phyloP scores from a whole-genome alignment of 73 alveolate genomes.

The Diophrys sp. region DNA sequence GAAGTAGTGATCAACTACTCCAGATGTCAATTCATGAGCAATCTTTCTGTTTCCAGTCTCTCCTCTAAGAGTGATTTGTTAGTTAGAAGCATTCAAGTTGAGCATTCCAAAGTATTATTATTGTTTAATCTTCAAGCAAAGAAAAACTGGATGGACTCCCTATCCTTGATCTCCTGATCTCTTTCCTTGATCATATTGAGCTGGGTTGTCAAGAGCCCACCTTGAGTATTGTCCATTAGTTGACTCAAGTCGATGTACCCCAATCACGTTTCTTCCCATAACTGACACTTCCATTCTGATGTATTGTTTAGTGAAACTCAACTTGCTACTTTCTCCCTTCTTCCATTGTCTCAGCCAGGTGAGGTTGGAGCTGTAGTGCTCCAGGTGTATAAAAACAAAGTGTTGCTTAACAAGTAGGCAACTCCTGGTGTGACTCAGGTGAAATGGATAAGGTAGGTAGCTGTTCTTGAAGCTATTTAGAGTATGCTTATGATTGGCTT shows the following conservation, averaged over 20 bases:
- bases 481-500: no score
- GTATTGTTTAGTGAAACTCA: no score
- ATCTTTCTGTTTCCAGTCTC: conserved; percentile 26
- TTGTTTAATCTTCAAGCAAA: conserved; percentile 24
- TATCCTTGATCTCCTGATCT: conserved; percentile 52
- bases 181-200: conserved; percentile 62
- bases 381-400: no score
- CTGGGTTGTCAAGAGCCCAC: conserved; percentile 57
- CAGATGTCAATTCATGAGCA: conserved; percentile 36
- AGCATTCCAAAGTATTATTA: conserved; percentile 35
- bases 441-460: no score
- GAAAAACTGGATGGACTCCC: conserved; percentile 67
- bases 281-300: neutral
- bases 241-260: conserved; percentile 9
- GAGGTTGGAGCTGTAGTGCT: no score
- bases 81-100: conserved; percentile 45
- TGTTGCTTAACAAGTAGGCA: no score
- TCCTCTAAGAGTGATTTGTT: conserved; percentile 30
- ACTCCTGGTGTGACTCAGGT: no score
- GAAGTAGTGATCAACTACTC: conserved; percentile 64
- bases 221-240: conserved; percentile 14
- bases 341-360: no score
- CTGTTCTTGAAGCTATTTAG: no score
- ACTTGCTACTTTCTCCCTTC: no score
- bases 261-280: conserved; percentile 9